A percentile compares a stretch with the other conserved stretches of the same genome.
Evolutionary conservation across 202 grass and related monocot species (phyloP).

Genomic region (Zizania palustris): DNA sequence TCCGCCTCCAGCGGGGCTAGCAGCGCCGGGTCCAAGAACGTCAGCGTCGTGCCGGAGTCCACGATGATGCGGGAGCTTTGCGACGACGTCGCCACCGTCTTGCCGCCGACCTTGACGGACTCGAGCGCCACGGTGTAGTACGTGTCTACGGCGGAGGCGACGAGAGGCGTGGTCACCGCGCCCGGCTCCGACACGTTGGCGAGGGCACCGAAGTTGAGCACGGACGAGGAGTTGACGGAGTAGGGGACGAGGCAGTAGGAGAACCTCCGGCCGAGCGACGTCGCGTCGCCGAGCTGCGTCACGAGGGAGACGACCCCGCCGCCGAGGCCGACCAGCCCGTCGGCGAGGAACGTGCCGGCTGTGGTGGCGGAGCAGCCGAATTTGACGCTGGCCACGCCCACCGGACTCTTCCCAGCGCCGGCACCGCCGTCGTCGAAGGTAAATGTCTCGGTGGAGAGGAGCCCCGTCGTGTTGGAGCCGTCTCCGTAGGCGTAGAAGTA

Average conservation of each 20-base stretch:
- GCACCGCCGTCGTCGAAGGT: constrained; percentile 30
- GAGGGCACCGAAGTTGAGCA: constrained; percentile 55
- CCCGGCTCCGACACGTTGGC: constrained; percentile 41
- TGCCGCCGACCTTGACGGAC: constrained; percentile 34
- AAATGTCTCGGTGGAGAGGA: constrained; percentile 63
- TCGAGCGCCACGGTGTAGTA: constrained; percentile 58
- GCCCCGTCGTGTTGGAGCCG: constrained; percentile 41
- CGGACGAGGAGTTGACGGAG: constrained; percentile 29
- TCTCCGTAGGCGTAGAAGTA: constrained; percentile 58
- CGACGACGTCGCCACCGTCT: neutral
- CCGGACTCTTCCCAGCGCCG: neutral
- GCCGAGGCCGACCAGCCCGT: constrained; percentile 59
- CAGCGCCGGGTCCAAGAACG: constrained; percentile 36
- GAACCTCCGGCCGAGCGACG: constrained; percentile 48
- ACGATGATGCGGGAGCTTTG: constrained; percentile 34
- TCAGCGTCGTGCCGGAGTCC: constrained; percentile 70
- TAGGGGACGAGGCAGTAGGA: constrained; percentile 68
- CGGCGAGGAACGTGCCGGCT: constrained; percentile 32
- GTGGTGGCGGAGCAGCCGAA: constrained; percentile 55
- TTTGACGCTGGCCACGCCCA: constrained; percentile 2
- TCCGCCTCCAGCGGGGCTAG: constrained; percentile 22
- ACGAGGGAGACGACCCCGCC: constrained; percentile 49
- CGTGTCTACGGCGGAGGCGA: neutral
- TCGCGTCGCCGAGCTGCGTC: constrained; percentile 41
- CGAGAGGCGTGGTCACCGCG: constrained; percentile 39